Base-by-base conservation (phyloP, 1,139 yeast species). In the Taphrina betulina region DNA sequence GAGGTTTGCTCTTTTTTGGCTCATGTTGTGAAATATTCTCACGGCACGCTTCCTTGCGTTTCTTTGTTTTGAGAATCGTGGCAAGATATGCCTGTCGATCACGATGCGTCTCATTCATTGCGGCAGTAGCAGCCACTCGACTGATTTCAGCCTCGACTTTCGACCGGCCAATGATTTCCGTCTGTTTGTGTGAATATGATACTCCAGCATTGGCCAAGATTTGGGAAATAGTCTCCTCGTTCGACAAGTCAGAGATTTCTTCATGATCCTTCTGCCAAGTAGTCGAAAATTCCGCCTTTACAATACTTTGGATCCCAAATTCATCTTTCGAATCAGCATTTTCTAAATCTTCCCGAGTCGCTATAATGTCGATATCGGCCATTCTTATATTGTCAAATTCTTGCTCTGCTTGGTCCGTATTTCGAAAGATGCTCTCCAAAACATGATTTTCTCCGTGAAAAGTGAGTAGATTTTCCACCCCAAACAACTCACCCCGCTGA, bases 401-500 rank as follows among this genome's bases (percentile, higher is more conserved):
- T 20, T 31, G 16, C 36, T 52, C 56, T 16, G 56, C 50, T 31
- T 40, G 37, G 3, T 42, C 38, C 7, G 62, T 60, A 23, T 40
- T 45, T 26, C 60, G 51, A 26, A 60, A 36, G 33, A 60, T 58
- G n/a, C 33, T 42, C 20, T 58, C 57, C 26, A 60, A 23, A 33
- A 53, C 42, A 26, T 34, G 46, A 22, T 41, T 54, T n/a, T 36
- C 53, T 24, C 48, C 46, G 42, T 35, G 44, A 26, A 36, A 57
- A 8, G 57, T 54, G 19, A 60, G 38, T 48, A 60, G 37, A 19
- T 60, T 59, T 23, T 48, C 42, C 12, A 57, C 26, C 7, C 62
- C 62, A 51, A 60, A 60, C 8, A 60, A 38, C 23, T 59, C 61
- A 2, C 62, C 62, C n/a, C 53, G 43, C 41, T 44, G 40, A 4